Percentiles rank a stretch among this genome's conserved stretches.
phyloP scores from a whole-genome alignment of 192 early-diverging fungal genomes.

The Chytriomyces confervae region DNA sequence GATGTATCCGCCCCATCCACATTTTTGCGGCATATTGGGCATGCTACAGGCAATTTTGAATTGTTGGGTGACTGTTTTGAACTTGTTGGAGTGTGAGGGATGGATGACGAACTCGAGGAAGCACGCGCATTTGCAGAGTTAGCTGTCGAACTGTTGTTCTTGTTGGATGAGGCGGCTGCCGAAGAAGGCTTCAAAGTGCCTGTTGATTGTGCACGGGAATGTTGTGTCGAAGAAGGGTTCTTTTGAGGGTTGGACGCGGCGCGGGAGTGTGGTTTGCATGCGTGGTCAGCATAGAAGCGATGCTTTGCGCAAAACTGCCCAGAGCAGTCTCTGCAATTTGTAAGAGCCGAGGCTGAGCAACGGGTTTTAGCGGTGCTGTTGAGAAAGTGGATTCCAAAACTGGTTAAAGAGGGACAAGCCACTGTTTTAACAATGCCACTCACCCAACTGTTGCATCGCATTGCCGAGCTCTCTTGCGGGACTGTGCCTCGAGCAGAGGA shows the following conservation, averaged over 20 bases:
- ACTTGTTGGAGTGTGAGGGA: no score
- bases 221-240: not conserved
- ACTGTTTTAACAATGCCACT: not conserved
- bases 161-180: no score
- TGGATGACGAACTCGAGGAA: no score
- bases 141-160: no score
- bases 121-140: not conserved
- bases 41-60: not conserved
- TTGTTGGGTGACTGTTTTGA: not conserved
- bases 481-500: not conserved
- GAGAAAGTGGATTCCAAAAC: not conserved
- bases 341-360: not conserved
- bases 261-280: not conserved
- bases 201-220: not conserved
- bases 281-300: slow-evolving; percentile 22
- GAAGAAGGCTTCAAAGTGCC: no score
- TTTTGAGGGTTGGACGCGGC: no score
- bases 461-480: slow-evolving; percentile 14
- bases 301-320: slow-evolving; percentile 19
- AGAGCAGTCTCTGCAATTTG: slow-evolving; percentile 2
- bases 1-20: slow-evolving; percentile 4
- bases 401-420: not conserved
- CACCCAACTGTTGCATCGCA: not conserved
- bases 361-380: slow-evolving; percentile 5
- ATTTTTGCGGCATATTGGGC: slow-evolving; percentile 11